Evolutionary conservation across 768 basidiomycete genomes (phyloP).

Genomic region (Hypholoma fasciculare): DNA sequence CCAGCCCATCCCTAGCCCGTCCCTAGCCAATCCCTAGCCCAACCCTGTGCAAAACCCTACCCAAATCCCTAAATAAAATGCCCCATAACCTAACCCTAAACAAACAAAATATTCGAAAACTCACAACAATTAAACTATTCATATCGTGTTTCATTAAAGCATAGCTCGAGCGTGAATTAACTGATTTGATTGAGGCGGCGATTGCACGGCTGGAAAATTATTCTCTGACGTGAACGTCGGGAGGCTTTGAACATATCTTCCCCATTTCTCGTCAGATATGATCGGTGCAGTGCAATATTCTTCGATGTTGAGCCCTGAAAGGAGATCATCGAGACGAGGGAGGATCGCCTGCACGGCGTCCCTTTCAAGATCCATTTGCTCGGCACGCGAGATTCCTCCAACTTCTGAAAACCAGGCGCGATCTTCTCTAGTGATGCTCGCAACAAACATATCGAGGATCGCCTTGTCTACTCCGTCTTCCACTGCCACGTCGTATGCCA

Average conservation of each 20-base stretch:
- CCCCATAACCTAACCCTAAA: too few species aligned
- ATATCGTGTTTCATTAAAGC: too few species aligned
- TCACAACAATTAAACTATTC: too few species aligned
- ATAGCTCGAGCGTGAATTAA: neutral
- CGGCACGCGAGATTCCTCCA: constrained; percentile 22
- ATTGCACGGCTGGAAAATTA: too few species aligned
- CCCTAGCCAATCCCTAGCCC: too few species aligned
- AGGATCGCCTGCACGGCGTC: constrained; percentile 28
- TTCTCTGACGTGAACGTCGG: neutral
- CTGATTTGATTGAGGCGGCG: neutral
- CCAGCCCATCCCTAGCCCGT: too few species aligned
- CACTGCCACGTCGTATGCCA: constrained; percentile 44
- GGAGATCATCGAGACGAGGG: constrained; percentile 20
- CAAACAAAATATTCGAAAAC: too few species aligned
- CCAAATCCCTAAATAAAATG: too few species aligned
- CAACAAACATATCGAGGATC: constrained; percentile 40
- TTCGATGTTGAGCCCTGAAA: constrained; percentile 13
- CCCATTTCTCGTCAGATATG: constrained; percentile 19
- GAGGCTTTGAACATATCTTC: constrained; percentile 11
- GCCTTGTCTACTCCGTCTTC: constrained; percentile 20
- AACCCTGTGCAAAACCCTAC: too few species aligned
- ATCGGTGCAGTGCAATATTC: constrained; percentile 23
- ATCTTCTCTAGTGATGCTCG: constrained; percentile 32
- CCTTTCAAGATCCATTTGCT: constrained; percentile 31
- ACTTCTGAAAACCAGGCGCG: constrained; percentile 42